Evolutionary conservation across 2,329 filamentous ascomycete species (phyloP).

Genomic region (Coleophoma cylindrospora): DNA sequence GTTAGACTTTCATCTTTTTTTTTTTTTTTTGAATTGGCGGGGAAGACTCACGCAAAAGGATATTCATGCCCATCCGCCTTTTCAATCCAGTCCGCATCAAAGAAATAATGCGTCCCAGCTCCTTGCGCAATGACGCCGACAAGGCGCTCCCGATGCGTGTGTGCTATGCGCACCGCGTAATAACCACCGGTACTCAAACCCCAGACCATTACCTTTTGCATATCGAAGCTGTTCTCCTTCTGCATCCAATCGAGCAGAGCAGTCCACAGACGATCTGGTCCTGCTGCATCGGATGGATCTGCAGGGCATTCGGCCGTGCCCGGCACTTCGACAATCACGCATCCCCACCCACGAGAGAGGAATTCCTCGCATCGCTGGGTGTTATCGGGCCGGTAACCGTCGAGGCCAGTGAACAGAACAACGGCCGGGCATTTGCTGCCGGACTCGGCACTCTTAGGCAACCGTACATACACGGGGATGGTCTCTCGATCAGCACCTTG

Average conservation of each 20-base stretch:
- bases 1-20: neutral
- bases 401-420: conserved; percentile 55
- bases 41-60: conserved; percentile 44
- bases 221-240: conserved; percentile 46
- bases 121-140: conserved; percentile 57
- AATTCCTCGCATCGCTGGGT: conserved; percentile 58
- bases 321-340: conserved; percentile 58
- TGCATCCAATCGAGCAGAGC: conserved; percentile 58
- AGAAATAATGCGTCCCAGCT: conserved; percentile 58
- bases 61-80: conserved; percentile 63
- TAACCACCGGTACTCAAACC: conserved; percentile 63
- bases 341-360: conserved; percentile 56
- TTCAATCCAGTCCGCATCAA: conserved; percentile 53
- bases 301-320: conserved; percentile 65
- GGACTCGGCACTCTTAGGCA: conserved; percentile 39
- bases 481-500: conserved; percentile 41
- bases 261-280: conserved; percentile 57
- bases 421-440: conserved; percentile 39
- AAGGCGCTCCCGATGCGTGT: conserved; percentile 54
- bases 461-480: conserved; percentile 62
- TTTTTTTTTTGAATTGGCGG: neutral
- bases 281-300: conserved; percentile 52
- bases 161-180: conserved; percentile 62
- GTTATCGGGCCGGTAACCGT: conserved; percentile 60
- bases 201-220: conserved; percentile 54